phyloP scores from a whole-genome alignment of 768 basidiomycete genomes.

The Trametes punicea region DNA sequence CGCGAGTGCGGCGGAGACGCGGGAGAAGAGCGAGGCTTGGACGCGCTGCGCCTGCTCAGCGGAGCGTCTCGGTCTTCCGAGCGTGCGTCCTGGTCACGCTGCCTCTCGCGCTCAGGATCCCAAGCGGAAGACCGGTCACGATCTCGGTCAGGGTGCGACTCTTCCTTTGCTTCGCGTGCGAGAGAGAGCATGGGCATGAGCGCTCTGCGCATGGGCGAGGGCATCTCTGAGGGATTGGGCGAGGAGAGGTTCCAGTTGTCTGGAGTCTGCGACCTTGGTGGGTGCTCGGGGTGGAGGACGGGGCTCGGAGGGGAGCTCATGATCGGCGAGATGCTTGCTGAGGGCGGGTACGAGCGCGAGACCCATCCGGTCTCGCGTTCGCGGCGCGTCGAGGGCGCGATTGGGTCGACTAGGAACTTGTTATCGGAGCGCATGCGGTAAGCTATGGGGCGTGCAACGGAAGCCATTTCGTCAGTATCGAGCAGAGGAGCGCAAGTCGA shows the following conservation, averaged over 20 bases:
- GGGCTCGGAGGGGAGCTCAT: constrained; percentile 13
- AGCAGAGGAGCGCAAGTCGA: background rate
- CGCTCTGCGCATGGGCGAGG: constrained; percentile 14
- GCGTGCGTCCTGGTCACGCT: background rate
- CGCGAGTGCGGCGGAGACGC: constrained; percentile 3
- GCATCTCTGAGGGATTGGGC: constrained; percentile 15
- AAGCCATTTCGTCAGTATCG: constrained; percentile 1
- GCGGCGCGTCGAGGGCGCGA: constrained; percentile 1
- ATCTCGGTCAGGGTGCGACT: background rate
- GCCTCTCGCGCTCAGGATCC: background rate
- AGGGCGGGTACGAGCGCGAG: constrained; percentile 17
- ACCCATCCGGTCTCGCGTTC: constrained; percentile 10
- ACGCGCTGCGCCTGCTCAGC: constrained; percentile 12
- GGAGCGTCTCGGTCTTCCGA: constrained; percentile 11
- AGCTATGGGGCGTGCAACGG: constrained; percentile 6
- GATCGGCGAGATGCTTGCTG: constrained; percentile 8
- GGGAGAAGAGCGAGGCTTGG: constrained; percentile 11
- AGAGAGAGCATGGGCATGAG: constrained; percentile 15
- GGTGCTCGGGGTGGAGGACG: constrained; percentile 12
- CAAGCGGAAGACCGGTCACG: background rate
- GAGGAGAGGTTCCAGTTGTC: constrained; percentile 19
- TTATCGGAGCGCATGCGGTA: constrained; percentile 14
- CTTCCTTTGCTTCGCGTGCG: constrained; percentile 14
- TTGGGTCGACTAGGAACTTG: constrained; percentile 13
- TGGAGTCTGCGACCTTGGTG: constrained; percentile 10